phyloP scores from a whole-genome alignment of 2,329 filamentous ascomycete genomes.

The Exophiala sp. region DNA sequence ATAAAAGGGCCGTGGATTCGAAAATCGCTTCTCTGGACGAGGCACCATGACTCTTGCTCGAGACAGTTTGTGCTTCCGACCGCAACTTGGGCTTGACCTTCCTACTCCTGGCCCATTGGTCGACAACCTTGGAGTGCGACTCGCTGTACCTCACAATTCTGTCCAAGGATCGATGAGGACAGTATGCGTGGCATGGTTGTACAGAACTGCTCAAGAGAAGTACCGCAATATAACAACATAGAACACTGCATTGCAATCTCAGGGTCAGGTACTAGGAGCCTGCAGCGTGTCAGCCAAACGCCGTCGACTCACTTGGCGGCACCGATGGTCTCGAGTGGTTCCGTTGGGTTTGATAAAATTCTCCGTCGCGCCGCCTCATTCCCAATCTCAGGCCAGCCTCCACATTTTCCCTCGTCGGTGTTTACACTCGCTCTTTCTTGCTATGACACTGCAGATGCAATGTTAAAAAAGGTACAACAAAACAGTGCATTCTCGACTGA shows the following conservation, averaged over 20 bases:
- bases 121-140: no score
- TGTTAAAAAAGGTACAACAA: neutral
- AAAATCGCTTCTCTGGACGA: conserved; percentile 3
- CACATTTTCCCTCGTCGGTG: neutral
- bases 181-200: conserved; percentile 12
- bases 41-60: conserved; percentile 6
- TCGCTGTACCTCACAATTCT: neutral
- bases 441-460: conserved; percentile 7
- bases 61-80: conserved; percentile 15
- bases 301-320: conserved; percentile 12
- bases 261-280: conserved; percentile 17
- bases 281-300: conserved; percentile 16
- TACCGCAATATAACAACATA: no score
- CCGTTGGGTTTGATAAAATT: conserved; percentile 11
- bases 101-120: neutral
- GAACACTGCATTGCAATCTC: conserved; percentile 18
- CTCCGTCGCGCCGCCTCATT: conserved; percentile 12
- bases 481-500: neutral
- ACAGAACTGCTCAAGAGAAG: conserved; percentile 8
- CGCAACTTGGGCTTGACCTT: conserved; percentile 1
- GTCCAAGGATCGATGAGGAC: neutral
- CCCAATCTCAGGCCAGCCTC: conserved; percentile 7
- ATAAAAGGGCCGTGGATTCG: neutral
- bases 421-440: neutral
- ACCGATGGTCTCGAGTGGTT: conserved; percentile 2